Evolutionary conservation across 805 yeast species (phyloP), one percentile per base, ranked within the genome.

Genomic region (Wickerhamomyces queroliae): DNA sequence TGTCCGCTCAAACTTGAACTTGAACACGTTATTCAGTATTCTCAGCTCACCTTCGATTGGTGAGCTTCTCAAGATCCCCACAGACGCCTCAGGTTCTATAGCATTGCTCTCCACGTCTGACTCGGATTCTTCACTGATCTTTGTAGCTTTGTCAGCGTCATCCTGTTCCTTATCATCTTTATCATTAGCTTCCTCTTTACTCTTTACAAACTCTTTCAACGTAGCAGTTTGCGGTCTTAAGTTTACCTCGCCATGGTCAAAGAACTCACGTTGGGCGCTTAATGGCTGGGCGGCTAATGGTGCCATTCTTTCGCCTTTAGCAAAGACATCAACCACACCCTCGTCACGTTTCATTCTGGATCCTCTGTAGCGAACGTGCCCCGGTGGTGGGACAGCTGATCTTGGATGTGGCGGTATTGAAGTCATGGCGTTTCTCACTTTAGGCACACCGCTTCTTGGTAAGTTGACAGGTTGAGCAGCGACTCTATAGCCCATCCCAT

Each of bases 271-370:
- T 48, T 73, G 76, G 0, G 79, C 71, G 30, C 72, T 65, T 9
- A 73, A 56, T 5, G 80, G 79, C 49, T 74, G 80, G 13, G 77
- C 69, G 20, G 59, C 58, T 30, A 70, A 48, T 10, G 79, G 80
- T 0, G 79, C 79, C 17, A 60, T 64, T 42, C 67, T 63, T 42
- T 70, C 74, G 3, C 71, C 72, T 39, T 63, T 64, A 18, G 8
- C 10, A 46, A 70, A 74, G 3, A 74, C 75, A 49, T 74, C 80
- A 5, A 74, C 65, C 2, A 72, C 76, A 33, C 9, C 40, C 48
- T 23, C 44, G 46, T 35, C 41, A 44, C 2, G 51, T 44, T n/a
- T 50, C 49, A 24, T 48, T 36, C 47, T 42, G 32, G 56, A 26
- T 50, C 54, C 37, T 21, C 51, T 30, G 8, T 22, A 21, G 12